These are phyloP conservation scores for Capsicum chinense DNA, from an alignment of 257 asterid genomes.

Conservation along the genomic window DNA sequence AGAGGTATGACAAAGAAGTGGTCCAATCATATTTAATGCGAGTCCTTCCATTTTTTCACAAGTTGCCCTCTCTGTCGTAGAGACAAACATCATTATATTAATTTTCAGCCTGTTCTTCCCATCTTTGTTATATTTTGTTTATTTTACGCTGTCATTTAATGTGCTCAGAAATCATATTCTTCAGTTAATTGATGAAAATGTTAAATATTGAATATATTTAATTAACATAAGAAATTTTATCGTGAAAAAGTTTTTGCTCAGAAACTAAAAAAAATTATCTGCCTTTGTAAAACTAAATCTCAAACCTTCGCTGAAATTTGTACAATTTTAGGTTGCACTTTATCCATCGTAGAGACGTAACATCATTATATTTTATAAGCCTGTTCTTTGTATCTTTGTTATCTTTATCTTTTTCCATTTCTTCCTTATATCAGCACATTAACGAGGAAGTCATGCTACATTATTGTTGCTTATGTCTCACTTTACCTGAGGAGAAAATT, in stretches of 20 bases:
- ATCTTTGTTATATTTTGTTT: background rate
- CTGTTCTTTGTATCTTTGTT: background rate
- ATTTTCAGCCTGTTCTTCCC: background rate
- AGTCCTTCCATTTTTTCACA: constrained; percentile 26
- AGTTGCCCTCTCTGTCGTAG: no score
- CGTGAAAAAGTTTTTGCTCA: background rate
- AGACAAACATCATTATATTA: background rate
- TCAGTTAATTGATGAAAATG: no score
- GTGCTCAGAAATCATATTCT: background rate
- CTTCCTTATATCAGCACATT: constrained; percentile 3
- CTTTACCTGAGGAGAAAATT: background rate
- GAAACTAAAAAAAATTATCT: background rate
- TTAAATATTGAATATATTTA: no score
- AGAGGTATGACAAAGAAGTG: constrained; percentile 22
- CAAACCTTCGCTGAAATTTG: background rate
- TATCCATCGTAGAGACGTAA: background rate
- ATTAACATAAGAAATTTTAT: background rate
- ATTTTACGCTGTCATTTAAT: background rate
- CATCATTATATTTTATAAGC: background rate
- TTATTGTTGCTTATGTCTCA: background rate
- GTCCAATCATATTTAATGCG: constrained; percentile 23
- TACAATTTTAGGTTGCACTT: background rate
- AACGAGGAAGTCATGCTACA: background rate
- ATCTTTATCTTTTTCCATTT: background rate
- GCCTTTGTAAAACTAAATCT: background rate